Conservation (phyloP, 2,329 filamentous ascomycete genomes). For the Penicillium occitanis region DNA sequence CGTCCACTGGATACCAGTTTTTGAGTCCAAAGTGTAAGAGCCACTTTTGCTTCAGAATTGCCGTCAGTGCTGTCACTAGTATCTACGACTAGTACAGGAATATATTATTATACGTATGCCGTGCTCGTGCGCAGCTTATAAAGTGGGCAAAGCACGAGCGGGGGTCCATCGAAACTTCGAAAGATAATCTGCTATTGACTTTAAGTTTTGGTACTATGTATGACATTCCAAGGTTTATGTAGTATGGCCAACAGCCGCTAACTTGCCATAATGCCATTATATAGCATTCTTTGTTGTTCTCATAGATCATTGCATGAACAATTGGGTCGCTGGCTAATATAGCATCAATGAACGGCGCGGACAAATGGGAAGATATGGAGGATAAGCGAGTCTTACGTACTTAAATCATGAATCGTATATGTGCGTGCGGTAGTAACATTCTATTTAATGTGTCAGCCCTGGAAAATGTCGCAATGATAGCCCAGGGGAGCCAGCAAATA, state of each 20-base stretch:
- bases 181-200: background rate
- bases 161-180: background rate
- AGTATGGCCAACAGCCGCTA: background rate
- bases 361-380: background rate
- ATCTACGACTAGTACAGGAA: background rate
- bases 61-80: background rate
- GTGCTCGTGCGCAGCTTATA: background rate
- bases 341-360: background rate
- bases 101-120: background rate
- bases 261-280: background rate
- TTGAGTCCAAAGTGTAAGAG: background rate
- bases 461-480: background rate
- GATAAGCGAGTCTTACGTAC: background rate
- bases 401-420: background rate
- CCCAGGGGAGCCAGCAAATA: background rate
- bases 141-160: conserved; percentile 3
- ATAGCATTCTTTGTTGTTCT: background rate
- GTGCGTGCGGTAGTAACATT: background rate
- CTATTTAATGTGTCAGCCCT: background rate
- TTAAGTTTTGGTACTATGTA: background rate
- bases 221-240: too few relatives aligned
- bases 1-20: background rate
- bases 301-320: background rate
- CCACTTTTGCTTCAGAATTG: conserved; percentile 3
- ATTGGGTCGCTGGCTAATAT: background rate